phyloP scores from a whole-genome alignment of 108 stramenopile species.

The Pseudonitzschia multistriata region DNA sequence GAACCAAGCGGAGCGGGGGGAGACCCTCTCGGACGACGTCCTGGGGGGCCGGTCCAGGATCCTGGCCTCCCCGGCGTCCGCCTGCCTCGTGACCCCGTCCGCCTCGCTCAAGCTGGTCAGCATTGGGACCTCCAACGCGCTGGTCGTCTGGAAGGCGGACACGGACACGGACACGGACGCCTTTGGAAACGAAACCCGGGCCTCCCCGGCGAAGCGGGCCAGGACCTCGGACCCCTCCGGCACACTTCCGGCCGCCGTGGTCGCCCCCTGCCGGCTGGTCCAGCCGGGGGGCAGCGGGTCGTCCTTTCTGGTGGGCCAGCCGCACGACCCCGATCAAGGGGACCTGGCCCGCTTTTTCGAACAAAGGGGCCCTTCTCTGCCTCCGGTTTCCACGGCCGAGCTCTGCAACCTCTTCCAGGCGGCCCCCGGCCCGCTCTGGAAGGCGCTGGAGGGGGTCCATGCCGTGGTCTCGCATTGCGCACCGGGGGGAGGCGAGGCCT shows the following conservation, averaged over 20 bases:
- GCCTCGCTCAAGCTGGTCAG: constrained; percentile 7
- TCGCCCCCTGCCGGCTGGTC: constrained; percentile 8
- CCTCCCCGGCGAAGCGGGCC: neutral
- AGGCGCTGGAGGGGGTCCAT: neutral
- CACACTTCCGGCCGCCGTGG: neutral
- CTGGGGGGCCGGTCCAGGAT: neutral
- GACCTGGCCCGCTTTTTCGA: constrained; percentile 1
- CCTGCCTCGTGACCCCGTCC: constrained; percentile 11
- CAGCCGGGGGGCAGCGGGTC: constrained; percentile 19
- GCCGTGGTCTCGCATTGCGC: neutral
- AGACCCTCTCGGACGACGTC: neutral
- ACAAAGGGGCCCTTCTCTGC: neutral
- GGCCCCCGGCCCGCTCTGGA: neutral
- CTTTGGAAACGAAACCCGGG: neutral
- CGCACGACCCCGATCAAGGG: neutral
- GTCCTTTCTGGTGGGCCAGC: constrained; percentile 12
- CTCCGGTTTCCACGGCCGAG: neutral
- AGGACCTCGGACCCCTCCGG: neutral
- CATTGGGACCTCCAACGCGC: constrained; percentile 7
- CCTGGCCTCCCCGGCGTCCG: neutral
- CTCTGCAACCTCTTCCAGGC: constrained; percentile 12
- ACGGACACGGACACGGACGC: neutral
- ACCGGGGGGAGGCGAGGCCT: neutral
- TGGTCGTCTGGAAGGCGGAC: constrained; percentile 13
- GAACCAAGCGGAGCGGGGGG: neutral